A percentile compares a stretch with the other conserved stretches of the same genome.
These are phyloP conservation scores for Aspergillus ruber DNA, from an alignment of 2,329 filamentous ascomycete genomes.

Conservation along the genomic window DNA sequence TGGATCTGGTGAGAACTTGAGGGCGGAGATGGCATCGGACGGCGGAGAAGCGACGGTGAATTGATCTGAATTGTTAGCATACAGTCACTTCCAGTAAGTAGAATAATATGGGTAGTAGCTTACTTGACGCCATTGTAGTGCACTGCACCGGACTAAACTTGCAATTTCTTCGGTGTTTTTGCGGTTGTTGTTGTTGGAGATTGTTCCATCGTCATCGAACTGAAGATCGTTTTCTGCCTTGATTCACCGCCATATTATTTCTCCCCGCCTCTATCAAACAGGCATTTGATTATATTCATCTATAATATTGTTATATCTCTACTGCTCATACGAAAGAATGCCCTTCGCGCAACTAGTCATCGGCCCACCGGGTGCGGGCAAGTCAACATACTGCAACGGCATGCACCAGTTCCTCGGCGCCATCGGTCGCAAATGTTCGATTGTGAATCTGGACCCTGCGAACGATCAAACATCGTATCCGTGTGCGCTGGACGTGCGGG, in stretches of 20 bases:
- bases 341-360: slow-evolving; percentile 72
- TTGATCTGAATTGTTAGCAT: slow-evolving; percentile 48
- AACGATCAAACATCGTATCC: slow-evolving; percentile 90
- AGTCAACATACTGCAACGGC: slow-evolving; percentile 97
- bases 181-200: slow-evolving; percentile 12
- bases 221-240: slow-evolving; percentile 27
- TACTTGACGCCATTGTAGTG: slow-evolving; percentile 39
- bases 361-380: slow-evolving; percentile 90
- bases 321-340: slow-evolving; percentile 29
- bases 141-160: background rate
- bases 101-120: slow-evolving; percentile 5
- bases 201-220: slow-evolving; percentile 17
- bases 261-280: slow-evolving; percentile 12
- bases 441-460: slow-evolving; percentile 94
- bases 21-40: slow-evolving; percentile 75
- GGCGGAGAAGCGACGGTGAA: slow-evolving; percentile 79
- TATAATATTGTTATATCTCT: slow-evolving; percentile 1
- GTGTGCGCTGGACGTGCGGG: slow-evolving; percentile 82
- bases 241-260: slow-evolving; percentile 22
- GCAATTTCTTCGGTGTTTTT: slow-evolving; percentile 7
- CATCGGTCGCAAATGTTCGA: slow-evolving; percentile 87
- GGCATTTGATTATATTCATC: background rate
- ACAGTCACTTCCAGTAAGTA: background rate
- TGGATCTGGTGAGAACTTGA: slow-evolving; percentile 76
- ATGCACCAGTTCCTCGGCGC: slow-evolving; percentile 98